Evolutionary conservation across 148 eudicot genomes (phyloP).

Genomic region (Vaccinium vitisidaea): DNA sequence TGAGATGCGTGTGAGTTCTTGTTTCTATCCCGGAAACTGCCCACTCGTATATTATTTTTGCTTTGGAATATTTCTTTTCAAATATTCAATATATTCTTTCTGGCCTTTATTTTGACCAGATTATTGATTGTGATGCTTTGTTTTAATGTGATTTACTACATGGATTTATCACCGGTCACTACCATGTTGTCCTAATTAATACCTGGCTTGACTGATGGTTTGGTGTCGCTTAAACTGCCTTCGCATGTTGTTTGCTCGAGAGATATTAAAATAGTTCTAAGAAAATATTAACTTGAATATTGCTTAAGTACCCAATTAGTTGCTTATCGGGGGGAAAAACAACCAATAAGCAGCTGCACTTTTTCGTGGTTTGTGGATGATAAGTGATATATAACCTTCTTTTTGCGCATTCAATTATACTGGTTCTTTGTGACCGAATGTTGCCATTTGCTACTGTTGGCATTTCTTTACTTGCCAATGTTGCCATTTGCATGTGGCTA

Average conservation of each 20-base stretch:
- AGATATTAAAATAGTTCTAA: too few relatives aligned
- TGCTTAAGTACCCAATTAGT: too few relatives aligned
- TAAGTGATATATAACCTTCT: not conserved
- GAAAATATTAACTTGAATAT: too few relatives aligned
- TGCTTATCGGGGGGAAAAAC: not conserved
- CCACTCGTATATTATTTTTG: not conserved
- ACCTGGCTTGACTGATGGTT: not conserved
- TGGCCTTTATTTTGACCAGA: not conserved
- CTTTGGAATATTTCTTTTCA: not conserved
- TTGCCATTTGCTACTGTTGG: not conserved
- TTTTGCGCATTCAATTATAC: not conserved
- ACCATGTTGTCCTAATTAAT: not conserved
- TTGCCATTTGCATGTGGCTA: conserved; percentile 6
- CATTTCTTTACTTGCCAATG: not conserved
- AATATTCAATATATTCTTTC: not conserved
- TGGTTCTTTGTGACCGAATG: not conserved
- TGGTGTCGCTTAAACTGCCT: conserved; percentile 11
- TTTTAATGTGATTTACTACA: not conserved
- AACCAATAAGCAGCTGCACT: not conserved
- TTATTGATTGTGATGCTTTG: not conserved
- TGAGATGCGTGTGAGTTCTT: conserved; percentile 74
- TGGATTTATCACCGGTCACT: not conserved
- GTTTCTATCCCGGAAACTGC: conserved; percentile 1
- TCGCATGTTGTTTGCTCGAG: not conserved
- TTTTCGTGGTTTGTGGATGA: not conserved